A percentile compares a stretch with the other conserved stretches of the same genome.
These are phyloP conservation scores for Rosa rugosa DNA, from an alignment of 306 rosid genomes.

Conservation along the genomic window DNA sequence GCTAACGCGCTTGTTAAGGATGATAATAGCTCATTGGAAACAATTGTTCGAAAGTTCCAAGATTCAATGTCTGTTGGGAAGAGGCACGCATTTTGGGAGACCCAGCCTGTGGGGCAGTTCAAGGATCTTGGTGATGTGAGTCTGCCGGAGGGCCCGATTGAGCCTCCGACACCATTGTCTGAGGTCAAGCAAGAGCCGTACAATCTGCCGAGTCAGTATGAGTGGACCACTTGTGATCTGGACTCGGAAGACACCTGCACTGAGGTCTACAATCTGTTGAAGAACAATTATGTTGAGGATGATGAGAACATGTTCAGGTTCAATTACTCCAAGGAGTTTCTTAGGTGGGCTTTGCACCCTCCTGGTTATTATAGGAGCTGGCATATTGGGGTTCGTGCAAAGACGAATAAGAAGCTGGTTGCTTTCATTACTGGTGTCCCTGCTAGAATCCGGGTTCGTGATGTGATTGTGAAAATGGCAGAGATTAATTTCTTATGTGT, in stretches of 20 bases:
- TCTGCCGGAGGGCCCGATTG: conserved; percentile 82
- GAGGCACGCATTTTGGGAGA: conserved; percentile 88
- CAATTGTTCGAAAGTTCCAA: conserved; percentile 55
- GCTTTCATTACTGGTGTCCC: conserved; percentile 90
- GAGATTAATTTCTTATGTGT: conserved; percentile 92
- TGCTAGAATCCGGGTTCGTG: conserved; percentile 78
- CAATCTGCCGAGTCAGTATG: conserved; percentile 82
- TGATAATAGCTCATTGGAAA: conserved; percentile 49
- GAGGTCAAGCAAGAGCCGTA: conserved; percentile 91
- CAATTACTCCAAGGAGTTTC: conserved; percentile 86
- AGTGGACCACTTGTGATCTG: conserved; percentile 91
- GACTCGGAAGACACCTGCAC: conserved; percentile 58
- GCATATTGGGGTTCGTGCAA: conserved; percentile 96
- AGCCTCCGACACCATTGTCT: conserved; percentile 66
- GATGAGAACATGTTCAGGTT: conserved; percentile 94
- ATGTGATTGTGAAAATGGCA: conserved; percentile 75
- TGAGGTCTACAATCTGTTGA: conserved; percentile 78
- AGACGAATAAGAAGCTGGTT: conserved; percentile 82
- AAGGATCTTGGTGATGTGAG: conserved; percentile 68
- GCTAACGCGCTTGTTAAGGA: conserved; percentile 30
- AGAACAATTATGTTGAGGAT: conserved; percentile 89
- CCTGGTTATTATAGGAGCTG: conserved; percentile 82
- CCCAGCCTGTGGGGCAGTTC: conserved; percentile 96
- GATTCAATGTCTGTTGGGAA: conserved; percentile 70
- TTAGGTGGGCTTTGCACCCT: conserved; percentile 91